Evolutionary conservation across 306 rosid genomes (phyloP), one percentile per base, ranked within the genome.

Genomic region (Aeschynomene evenia): DNA sequence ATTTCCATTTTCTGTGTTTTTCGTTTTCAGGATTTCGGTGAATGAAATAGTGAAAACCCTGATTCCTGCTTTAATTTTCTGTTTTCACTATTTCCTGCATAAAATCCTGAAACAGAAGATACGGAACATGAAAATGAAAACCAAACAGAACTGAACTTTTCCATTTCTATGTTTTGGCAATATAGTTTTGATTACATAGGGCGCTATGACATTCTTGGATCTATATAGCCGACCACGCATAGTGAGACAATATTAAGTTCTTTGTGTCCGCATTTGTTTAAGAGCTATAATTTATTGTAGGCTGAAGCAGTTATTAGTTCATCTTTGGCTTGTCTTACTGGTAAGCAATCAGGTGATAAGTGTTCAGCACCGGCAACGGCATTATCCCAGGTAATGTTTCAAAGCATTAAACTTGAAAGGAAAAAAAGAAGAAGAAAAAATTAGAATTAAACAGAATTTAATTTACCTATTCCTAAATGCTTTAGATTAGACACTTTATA

Each of bases 271-370:
- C 31, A 20, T 19, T 48, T 60, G 51, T 31, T 31, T 62, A 40
- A 48, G 50, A 55, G 37, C 11, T 3, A 39, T 62, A 56, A 9
- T 70, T 24, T 60, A 73, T 78, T 79, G 53, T 48, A 93, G 98
- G 80, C 98, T 60, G 95, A 90, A 85, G 82, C 75, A 23, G 81
- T 83, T 57, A 87, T 90, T 49, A 93, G 84, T 70, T 76, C 88
- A 72, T 85, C 98, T 68, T 71, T 93, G 56, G 79, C 87, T 42
- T 86, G 88, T 83, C 81, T 93, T 51, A 55, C 79, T 29, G 65
- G 76, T 40, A 86, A 72, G 36, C 63, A 80, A 78, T 58, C 89
- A 22, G 81, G 83, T 54, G 69, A 34, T 28, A 77, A 74, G 34
- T 77, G 88, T 77, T 75, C 65, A 21, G 48, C 29, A 7, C 57